A percentile compares a stretch with the other conserved stretches of the same genome.
Conservation (phyloP, 2,329 filamentous ascomycete species). For the Aspergillus hiratsukae region DNA sequence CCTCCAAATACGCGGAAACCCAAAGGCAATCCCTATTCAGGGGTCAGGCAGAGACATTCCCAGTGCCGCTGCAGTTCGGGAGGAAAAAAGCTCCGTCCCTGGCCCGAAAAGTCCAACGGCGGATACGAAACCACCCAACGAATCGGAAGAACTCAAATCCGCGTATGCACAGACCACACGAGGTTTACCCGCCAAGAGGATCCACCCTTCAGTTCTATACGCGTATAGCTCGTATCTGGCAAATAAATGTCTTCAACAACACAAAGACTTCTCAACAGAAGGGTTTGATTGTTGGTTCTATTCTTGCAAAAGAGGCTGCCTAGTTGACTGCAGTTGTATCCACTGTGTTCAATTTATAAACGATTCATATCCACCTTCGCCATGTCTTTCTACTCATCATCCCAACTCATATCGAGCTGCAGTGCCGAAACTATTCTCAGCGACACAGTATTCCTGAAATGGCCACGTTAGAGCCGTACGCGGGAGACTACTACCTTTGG, state of each 20-base stretch:
- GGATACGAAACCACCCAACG: not conserved
- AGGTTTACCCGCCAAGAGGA: not conserved
- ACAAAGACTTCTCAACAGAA: not conserved
- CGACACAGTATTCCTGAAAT: constrained; percentile 5
- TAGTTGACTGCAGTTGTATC: not conserved
- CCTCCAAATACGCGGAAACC: not conserved
- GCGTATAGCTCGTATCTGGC: not conserved
- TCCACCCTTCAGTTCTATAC: constrained; percentile 7
- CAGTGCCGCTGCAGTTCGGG: not conserved
- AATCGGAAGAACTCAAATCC: constrained; percentile 3
- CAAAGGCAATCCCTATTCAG: not conserved
- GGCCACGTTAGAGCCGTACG: constrained; percentile 15
- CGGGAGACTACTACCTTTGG: constrained; percentile 20
- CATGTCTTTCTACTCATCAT: not conserved
- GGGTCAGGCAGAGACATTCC: not conserved
- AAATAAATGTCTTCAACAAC: not conserved
- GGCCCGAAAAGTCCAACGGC: not conserved
- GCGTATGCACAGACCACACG: constrained; percentile 18
- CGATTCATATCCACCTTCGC: not conserved
- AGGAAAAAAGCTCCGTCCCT: not conserved
- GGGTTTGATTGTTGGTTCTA: not conserved
- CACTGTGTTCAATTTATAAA: not conserved
- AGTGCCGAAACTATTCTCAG: not conserved
- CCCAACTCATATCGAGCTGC: not conserved
- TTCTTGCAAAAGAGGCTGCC: not conserved